Evolutionary conservation across 352 stramenopile species (phyloP).

Genomic region (Phytophthora fragariaefolia): DNA sequence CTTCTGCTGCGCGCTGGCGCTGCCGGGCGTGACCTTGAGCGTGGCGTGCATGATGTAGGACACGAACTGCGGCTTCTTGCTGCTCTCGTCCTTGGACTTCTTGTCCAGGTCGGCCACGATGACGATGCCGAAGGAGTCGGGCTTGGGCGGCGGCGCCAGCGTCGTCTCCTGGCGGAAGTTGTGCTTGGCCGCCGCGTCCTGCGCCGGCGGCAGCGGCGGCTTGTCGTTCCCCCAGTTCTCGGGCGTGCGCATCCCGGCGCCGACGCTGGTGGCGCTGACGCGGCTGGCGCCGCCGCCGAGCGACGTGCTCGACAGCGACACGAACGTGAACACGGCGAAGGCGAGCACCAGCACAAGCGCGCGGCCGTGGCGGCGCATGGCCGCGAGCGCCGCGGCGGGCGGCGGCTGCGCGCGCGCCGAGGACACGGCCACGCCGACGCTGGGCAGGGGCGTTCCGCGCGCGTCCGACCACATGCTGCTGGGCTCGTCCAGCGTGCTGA

Average conservation of each 20-base stretch:
- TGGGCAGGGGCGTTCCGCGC: slow-evolving; percentile 31
- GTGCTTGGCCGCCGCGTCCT: slow-evolving; percentile 17
- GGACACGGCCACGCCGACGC: slow-evolving; percentile 23
- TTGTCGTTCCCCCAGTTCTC: slow-evolving; percentile 38
- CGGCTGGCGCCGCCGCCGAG: slow-evolving; percentile 31
- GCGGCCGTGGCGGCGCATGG: slow-evolving; percentile 60
- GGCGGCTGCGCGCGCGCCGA: slow-evolving; percentile 39
- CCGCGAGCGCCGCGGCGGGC: slow-evolving; percentile 34
- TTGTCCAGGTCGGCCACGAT: slow-evolving; percentile 98
- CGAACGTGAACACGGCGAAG: slow-evolving; percentile 60
- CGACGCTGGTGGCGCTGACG: slow-evolving; percentile 16
- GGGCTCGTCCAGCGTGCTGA: slow-evolving; percentile 61
- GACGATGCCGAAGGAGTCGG: slow-evolving; percentile 85
- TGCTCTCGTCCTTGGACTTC: slow-evolving; percentile 86
- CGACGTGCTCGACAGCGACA: slow-evolving; percentile 66
- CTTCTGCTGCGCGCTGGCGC: slow-evolving; percentile 42
- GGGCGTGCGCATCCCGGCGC: slow-evolving; percentile 24
- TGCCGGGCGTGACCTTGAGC: slow-evolving; percentile 69
- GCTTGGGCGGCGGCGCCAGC: slow-evolving; percentile 38
- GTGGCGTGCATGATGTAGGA: slow-evolving; percentile 93
- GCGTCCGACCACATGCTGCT: slow-evolving; percentile 65
- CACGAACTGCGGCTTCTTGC: slow-evolving; percentile 91
- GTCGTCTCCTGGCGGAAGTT: slow-evolving; percentile 45
- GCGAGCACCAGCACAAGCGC: slow-evolving; percentile 54
- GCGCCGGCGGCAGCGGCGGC: slow-evolving; percentile 23